These are phyloP conservation scores for Cryphonectria naterciae DNA, from an alignment of 2,329 filamentous ascomycete species.

Conservation along the genomic window DNA sequence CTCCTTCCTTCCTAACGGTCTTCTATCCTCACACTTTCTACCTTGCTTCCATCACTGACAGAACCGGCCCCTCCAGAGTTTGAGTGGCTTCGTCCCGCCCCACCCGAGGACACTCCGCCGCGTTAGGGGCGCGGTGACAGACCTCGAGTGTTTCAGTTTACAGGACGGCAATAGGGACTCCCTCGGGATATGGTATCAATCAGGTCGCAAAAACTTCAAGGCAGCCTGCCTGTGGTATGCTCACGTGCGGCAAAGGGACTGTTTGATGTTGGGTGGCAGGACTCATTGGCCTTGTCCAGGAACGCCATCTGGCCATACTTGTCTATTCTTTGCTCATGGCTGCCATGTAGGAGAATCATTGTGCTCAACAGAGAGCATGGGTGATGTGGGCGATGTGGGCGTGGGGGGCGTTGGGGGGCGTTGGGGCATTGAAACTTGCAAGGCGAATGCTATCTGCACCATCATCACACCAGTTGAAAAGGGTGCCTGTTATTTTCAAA, in stretches of 20 bases:
- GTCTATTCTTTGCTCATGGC: background rate
- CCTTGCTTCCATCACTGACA: background rate
- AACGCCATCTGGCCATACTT: too few species aligned
- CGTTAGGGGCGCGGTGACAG: background rate
- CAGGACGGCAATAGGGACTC: background rate
- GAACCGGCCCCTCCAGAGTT: conserved; percentile 35
- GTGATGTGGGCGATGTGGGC: background rate
- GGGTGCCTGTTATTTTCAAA: background rate
- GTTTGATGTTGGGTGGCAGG: too few species aligned
- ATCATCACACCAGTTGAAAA: background rate
- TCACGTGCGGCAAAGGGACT: too few species aligned
- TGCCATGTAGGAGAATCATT: background rate
- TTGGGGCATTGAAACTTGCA: too few species aligned
- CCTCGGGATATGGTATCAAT: background rate
- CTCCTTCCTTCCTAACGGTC: background rate
- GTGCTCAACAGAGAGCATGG: background rate
- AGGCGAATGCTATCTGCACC: too few species aligned
- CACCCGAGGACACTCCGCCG: background rate
- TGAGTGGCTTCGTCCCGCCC: conserved; percentile 35
- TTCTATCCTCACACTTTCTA: background rate
- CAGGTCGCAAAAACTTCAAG: too few species aligned
- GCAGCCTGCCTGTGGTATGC: too few species aligned
- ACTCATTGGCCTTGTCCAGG: too few species aligned
- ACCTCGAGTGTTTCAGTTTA: background rate
- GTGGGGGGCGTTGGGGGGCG: too few species aligned